These are phyloP conservation scores for Waitea zeae DNA, from an alignment of 1,284 basidiomycete species.

Conservation along the genomic window DNA sequence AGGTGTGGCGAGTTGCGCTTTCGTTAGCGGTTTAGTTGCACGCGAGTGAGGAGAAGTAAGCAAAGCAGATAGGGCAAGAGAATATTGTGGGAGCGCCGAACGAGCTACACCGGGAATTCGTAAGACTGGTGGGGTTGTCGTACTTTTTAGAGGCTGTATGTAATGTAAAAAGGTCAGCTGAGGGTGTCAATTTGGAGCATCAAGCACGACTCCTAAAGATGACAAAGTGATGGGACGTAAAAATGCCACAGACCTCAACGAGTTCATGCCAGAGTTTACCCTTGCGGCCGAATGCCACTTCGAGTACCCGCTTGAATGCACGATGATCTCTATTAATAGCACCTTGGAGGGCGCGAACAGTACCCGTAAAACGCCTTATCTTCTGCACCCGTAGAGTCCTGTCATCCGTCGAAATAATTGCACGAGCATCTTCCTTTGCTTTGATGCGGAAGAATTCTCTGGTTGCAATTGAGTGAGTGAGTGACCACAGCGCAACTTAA, in stretches of 20 bases:
- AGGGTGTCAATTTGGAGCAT: neutral
- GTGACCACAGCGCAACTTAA: too few species aligned
- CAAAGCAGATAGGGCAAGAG: constrained; percentile 40
- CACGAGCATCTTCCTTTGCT: too few species aligned
- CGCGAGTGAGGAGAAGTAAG: constrained; percentile 34
- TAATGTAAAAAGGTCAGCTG: constrained; percentile 30
- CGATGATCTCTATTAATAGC: too few species aligned
- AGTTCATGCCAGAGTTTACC: constrained; percentile 55
- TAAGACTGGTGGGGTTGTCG: constrained; percentile 20
- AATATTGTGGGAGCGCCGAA: constrained; percentile 45
- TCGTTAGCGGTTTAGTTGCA: constrained; percentile 22
- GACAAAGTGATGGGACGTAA: too few species aligned
- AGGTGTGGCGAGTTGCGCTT: constrained; percentile 25
- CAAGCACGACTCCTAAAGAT: neutral
- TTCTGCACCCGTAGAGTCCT: too few species aligned
- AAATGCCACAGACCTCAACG: constrained; percentile 34
- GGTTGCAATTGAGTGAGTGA: too few species aligned
- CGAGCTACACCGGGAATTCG: constrained; percentile 32
- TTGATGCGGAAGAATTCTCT: too few species aligned
- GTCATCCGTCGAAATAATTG: too few species aligned
- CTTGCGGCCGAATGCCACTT: constrained; percentile 62
- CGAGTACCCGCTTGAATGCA: constrained; percentile 47
- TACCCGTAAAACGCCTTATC: too few species aligned
- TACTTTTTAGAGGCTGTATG: too few species aligned
- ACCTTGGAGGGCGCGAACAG: too few species aligned